Evolutionary conservation across 306 rosid genomes (phyloP), one percentile per base, ranked within the genome.

Genomic region (Cicer bijugum): DNA sequence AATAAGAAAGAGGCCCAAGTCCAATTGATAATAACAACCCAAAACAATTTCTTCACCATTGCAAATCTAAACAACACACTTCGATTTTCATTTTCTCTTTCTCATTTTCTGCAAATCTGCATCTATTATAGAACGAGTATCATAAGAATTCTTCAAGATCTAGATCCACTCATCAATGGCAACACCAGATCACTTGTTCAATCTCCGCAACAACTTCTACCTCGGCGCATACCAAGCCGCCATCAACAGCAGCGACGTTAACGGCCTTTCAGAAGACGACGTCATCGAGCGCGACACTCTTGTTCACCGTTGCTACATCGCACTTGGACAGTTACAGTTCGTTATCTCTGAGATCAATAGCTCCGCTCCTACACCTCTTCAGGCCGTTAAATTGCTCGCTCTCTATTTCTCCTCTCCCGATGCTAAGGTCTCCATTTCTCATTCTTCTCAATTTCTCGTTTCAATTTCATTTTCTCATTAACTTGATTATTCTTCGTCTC

Each of bases 211-310:
- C 86, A 90, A 85, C 78, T 94, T 94, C 93, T 91, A 84, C 84
- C 76, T 91, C 46, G 99, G 97, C 1, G 99, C 99, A 2, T 94
- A 82, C 80, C 97, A 90, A 71, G 96, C 96, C 15, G 95, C 97
- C 71, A 94, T 94, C 58, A 91, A 88, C 90, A 82, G 78, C 92
- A 86, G 96, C 81, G 89, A 94, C 7, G 86, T 88, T 5, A 74
- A 78, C 40, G 86, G 84, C 58, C 96, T 94, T 85, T 81, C 99
- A 12, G 74, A 86, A 0, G 97, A 94, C 55, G 99, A 94, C 43
- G 85, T 77, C 71, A 40, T 90, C 57, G 97, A 94, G 75, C 76
- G 97, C 2, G 99, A 94, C 72, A 67, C 88, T 74, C 83, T 91
- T 74, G 96, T 94, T 14, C 81, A 86, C 78, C 97, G 99, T 75